These are phyloP conservation scores for Mortierella sp. DNA, from an alignment of 371 early-diverging fungal genomes.

Conservation along the genomic window DNA sequence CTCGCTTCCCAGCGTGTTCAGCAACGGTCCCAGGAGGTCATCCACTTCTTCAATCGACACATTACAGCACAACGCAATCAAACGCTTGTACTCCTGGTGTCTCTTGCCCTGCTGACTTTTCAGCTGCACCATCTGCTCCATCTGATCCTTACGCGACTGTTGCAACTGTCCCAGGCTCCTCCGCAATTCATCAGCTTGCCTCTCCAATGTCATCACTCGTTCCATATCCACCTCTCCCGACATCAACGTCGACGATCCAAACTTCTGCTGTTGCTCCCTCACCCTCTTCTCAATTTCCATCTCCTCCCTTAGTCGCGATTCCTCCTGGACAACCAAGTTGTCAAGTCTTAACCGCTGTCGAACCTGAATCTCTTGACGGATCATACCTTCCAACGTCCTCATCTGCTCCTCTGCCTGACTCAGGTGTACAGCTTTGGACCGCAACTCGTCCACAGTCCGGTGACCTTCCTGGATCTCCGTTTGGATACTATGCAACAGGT, in stretches of 20 bases:
- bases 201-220: slow-evolving; percentile 26
- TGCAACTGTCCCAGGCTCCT: slow-evolving; percentile 19
- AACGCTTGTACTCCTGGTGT: slow-evolving; percentile 67
- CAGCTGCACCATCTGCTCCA: slow-evolving; percentile 47
- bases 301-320: slow-evolving; percentile 21
- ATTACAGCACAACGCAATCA: slow-evolving; percentile 82
- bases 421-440: slow-evolving; percentile 30
- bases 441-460: slow-evolving; percentile 29
- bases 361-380: slow-evolving; percentile 47
- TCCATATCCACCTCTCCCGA: slow-evolving; percentile 7
- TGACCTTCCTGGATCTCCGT: slow-evolving; percentile 43
- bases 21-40: slow-evolving; percentile 70
- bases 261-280: background rate
- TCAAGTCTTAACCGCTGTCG: slow-evolving; percentile 46
- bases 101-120: slow-evolving; percentile 52
- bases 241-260: background rate
- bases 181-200: slow-evolving; percentile 31
- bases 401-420: slow-evolving; percentile 41
- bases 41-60: slow-evolving; percentile 77
- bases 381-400: slow-evolving; percentile 31
- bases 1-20: slow-evolving; percentile 51
- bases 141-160: slow-evolving; percentile 37
- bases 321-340: slow-evolving; percentile 26
- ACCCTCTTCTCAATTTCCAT: slow-evolving; percentile 16
- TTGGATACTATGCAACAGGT: slow-evolving; percentile 41